These are phyloP conservation scores for Bimuria novae-zelandiae DNA, from an alignment of 2,329 filamentous ascomycete genomes.

Conservation along the genomic window DNA sequence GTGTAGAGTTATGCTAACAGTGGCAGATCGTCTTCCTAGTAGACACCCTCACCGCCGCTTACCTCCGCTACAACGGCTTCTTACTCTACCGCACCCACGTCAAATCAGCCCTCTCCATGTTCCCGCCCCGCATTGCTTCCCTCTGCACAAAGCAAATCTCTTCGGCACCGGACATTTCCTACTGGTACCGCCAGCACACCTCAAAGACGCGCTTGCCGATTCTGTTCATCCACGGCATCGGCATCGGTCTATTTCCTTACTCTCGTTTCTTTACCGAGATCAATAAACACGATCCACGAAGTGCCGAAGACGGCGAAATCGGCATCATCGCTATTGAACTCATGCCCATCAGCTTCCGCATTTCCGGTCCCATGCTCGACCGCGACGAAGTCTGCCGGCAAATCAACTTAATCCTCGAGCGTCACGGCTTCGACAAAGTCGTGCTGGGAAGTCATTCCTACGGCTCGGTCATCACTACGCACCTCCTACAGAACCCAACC, in stretches of 20 bases:
- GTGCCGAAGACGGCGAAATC: constrained; percentile 52
- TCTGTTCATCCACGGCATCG: constrained; percentile 73
- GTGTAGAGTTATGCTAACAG: constrained; percentile 10
- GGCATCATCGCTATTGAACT: constrained; percentile 69
- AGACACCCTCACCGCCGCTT: constrained; percentile 48
- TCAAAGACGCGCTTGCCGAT: constrained; percentile 63
- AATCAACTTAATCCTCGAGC: constrained; percentile 61
- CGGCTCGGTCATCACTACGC: constrained; percentile 65
- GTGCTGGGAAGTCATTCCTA: constrained; percentile 66
- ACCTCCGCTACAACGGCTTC: constrained; percentile 57
- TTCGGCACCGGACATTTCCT: constrained; percentile 57
- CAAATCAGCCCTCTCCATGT: constrained; percentile 54
- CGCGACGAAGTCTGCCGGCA: constrained; percentile 61
- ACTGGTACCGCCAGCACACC: constrained; percentile 70
- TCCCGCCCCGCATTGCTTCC: constrained; percentile 63
- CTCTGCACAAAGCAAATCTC: constrained; percentile 55
- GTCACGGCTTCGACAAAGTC: constrained; percentile 63
- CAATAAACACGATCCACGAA: constrained; percentile 38
- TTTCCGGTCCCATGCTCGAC: constrained; percentile 59
- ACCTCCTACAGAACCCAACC: constrained; percentile 59
- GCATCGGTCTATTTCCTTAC: constrained; percentile 69
- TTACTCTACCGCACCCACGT: constrained; percentile 54
- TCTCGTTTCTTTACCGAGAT: constrained; percentile 61
- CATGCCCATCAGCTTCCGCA: constrained; percentile 67
- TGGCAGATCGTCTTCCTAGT: constrained; percentile 57